Conservation (phyloP, 2,329 filamentous ascomycete species). For the Tolypocladium nubicola region DNA sequence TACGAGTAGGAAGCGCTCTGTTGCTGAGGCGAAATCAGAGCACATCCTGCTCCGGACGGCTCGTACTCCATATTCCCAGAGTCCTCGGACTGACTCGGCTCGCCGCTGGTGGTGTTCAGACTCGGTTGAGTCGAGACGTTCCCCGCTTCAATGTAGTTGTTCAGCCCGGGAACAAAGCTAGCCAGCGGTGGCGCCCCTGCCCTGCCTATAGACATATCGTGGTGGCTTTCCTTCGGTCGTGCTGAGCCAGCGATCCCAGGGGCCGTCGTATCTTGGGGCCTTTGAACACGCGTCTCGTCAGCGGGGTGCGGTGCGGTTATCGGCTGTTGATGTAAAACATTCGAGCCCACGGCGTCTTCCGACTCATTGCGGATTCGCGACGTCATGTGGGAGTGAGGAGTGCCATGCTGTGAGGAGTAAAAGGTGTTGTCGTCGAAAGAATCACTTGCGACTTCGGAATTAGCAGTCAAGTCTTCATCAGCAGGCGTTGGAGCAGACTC, state of each 20-base stretch:
- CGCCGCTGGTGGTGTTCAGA: conserved; percentile 25
- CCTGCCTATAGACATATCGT: conserved; percentile 1
- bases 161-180: conserved; percentile 20
- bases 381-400: conserved; percentile 44
- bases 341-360: conserved; percentile 17
- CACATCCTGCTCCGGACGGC: conserved; percentile 6
- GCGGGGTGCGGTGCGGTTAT: background rate
- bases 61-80: conserved; percentile 21
- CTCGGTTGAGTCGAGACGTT: conserved; percentile 5
- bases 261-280: background rate
- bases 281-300: background rate
- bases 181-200: conserved; percentile 4
- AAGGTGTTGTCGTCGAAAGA: conserved; percentile 91
- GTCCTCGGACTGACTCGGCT: conserved; percentile 31
- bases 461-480: conserved; percentile 41
- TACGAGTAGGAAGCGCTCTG: conserved; percentile 14
- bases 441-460: conserved; percentile 57
- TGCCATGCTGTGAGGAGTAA: conserved; percentile 90
- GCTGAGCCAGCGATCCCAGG: background rate
- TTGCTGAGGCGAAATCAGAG: conserved; percentile 6
- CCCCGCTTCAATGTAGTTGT: conserved; percentile 13
- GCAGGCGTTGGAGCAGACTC: conserved; percentile 48
- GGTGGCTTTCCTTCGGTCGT: conserved; percentile 4
- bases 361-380: conserved; percentile 37
- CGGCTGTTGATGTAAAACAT: conserved; percentile 4